These are phyloP conservation scores for Yamadazyma endophytica DNA, from an alignment of 805 yeast species.

Conservation along the genomic window DNA sequence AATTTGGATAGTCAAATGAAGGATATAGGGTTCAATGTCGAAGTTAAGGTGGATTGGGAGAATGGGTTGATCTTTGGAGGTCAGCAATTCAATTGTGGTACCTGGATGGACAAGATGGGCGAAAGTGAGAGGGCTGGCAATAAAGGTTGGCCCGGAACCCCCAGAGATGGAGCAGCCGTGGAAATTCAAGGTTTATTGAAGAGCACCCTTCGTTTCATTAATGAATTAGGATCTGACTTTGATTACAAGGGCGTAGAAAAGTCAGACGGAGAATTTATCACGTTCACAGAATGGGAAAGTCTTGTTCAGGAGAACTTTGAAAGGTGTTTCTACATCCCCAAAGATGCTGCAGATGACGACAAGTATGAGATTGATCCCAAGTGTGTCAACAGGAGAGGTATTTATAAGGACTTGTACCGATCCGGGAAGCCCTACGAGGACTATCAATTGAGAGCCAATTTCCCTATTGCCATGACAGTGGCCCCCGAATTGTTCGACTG, in stretches of 20 bases:
- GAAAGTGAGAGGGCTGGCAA: conserved; percentile 80
- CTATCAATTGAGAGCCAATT: conserved; percentile 89
- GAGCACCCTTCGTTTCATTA: conserved; percentile 78
- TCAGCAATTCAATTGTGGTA: conserved; percentile 89
- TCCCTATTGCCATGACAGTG: conserved; percentile 87
- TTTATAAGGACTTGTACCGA: conserved; percentile 80
- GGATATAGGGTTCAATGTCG: conserved; percentile 87
- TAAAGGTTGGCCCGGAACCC: conserved; percentile 95
- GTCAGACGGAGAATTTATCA: conserved; percentile 52
- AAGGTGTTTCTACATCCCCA: conserved; percentile 71
- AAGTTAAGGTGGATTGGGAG: conserved; percentile 77
- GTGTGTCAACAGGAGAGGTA: conserved; percentile 84
- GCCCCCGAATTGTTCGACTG: conserved; percentile 87
- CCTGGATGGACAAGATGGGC: conserved; percentile 99
- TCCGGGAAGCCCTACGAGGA: conserved; percentile 90
- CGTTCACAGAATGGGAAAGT: conserved; percentile 68
- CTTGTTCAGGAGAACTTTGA: conserved; percentile 74
- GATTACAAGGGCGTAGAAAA: conserved; percentile 53
- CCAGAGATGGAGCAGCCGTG: conserved; percentile 94
- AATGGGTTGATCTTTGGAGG: conserved; percentile 92
- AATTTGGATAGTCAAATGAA: conserved; percentile 87
- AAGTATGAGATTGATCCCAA: conserved; percentile 57
- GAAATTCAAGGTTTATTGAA: conserved; percentile 88
- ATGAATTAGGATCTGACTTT: conserved; percentile 58
- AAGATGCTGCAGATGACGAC: conserved; percentile 54